A percentile compares a stretch with the other conserved stretches of the same genome.
phyloP scores from a whole-genome alignment of 2,329 filamentous ascomycete species.

The Fusarium setosum region DNA sequence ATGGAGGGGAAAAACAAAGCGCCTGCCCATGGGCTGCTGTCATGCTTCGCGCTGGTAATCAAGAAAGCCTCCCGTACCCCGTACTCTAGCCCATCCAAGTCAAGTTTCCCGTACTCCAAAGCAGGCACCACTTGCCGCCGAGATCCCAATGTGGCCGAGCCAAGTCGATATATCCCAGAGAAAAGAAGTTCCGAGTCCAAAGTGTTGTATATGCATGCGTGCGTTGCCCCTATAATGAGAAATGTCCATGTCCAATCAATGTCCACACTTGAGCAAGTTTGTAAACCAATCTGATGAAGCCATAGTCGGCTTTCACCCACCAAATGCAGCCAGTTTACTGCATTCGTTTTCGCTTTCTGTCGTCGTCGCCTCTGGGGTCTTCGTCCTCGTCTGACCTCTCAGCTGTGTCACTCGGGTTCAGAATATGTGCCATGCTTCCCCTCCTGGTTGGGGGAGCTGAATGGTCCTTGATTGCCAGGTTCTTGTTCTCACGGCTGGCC shows the following conservation, averaged over 20 bases:
- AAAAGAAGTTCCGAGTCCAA: conserved; percentile 14
- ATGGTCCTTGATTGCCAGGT: conserved; percentile 63
- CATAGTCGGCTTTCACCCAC: neutral
- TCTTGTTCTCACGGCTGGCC: conserved; percentile 62
- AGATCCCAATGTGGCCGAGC: conserved; percentile 19
- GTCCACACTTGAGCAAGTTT: neutral
- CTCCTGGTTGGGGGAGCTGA: conserved; percentile 67
- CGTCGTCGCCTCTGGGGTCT: conserved; percentile 65
- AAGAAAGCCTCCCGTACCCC: conserved; percentile 24
- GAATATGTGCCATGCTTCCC: conserved; percentile 72
- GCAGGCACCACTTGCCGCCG: conserved; percentile 18
- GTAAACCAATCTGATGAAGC: neutral
- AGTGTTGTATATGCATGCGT: conserved; percentile 11
- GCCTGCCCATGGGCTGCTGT: conserved; percentile 30
- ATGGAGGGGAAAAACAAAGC: conserved; percentile 31
- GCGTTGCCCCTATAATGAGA: conserved; percentile 4
- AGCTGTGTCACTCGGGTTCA: conserved; percentile 69
- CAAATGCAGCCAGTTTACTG: conserved; percentile 61
- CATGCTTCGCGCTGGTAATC: conserved; percentile 31
- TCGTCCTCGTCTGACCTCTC: conserved; percentile 68
- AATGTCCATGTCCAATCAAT: neutral
- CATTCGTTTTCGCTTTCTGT: conserved; percentile 71
- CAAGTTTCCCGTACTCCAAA: conserved; percentile 34
- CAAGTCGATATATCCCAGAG: conserved; percentile 17
- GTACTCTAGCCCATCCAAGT: conserved; percentile 26